Conservation (phyloP, 2,329 filamentous ascomycete genomes). For the Diaporthe longicolla region DNA sequence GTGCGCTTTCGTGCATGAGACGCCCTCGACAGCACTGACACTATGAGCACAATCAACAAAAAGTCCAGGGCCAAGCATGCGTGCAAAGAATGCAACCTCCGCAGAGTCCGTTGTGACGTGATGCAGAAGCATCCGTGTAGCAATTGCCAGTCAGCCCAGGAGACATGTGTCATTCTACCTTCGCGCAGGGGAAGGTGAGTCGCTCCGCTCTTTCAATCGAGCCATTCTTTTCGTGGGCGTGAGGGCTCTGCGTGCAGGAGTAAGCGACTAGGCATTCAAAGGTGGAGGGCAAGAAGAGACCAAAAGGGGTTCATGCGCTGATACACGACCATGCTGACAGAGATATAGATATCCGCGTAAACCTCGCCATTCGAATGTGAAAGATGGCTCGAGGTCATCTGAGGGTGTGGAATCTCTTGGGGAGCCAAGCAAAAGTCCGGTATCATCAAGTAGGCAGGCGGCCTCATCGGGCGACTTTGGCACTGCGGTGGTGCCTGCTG, state of each 20-base stretch:
- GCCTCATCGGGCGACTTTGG: constrained; percentile 9
- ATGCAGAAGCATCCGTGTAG: constrained; percentile 44
- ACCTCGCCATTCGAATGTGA: constrained; percentile 28
- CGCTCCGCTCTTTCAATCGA: not conserved
- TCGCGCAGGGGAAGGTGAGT: constrained; percentile 42
- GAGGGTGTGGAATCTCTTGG: constrained; percentile 1
- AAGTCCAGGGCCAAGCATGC: constrained; percentile 45
- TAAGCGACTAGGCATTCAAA: not conserved
- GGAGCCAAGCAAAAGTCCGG: constrained; percentile 2
- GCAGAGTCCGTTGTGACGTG: constrained; percentile 45
- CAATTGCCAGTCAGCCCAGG: constrained; percentile 43
- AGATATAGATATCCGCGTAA: constrained; percentile 43
- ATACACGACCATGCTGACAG: not conserved
- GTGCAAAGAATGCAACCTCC: constrained; percentile 46
- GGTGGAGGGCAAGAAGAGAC: too few species aligned
- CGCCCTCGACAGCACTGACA: not conserved
- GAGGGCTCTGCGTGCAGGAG: not conserved
- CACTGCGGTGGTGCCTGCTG: not conserved
- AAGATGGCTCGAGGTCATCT: constrained; percentile 24
- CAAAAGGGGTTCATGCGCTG: not conserved
- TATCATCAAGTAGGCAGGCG: not conserved
- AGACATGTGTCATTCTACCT: constrained; percentile 43
- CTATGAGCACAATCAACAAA: constrained; percentile 38
- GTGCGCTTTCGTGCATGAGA: not conserved
- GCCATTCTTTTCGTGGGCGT: not conserved